phyloP scores from a whole-genome alignment of 495 filamentous ascomycete species.

The Paragyromitra xinjiangensis region DNA sequence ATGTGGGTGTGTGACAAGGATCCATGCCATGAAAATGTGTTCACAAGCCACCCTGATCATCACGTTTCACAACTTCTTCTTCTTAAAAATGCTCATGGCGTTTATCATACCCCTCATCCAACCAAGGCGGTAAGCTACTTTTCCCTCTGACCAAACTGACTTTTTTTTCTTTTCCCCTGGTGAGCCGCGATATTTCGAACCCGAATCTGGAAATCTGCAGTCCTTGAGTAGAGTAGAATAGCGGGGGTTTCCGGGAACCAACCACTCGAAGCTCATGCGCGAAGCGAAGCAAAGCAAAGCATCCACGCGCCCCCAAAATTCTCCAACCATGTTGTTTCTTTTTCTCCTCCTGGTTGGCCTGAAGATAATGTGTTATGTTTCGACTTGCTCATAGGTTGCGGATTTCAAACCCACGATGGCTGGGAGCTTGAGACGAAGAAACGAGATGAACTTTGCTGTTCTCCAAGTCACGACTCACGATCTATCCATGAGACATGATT shows the following conservation, averaged over 20 bases:
- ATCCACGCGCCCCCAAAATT: slow-evolving; percentile 42
- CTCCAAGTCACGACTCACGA: slow-evolving; percentile 42
- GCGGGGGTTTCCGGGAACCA: slow-evolving; percentile 41
- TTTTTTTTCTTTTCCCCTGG: slow-evolving; percentile 3
- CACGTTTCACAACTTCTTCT: slow-evolving; percentile 45
- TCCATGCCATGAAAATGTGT: slow-evolving; percentile 38
- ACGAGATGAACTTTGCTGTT: slow-evolving; percentile 26
- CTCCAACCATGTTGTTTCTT: slow-evolving; percentile 37
- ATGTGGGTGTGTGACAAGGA: slow-evolving; percentile 27
- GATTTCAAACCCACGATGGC: slow-evolving; percentile 24
- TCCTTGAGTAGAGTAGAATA: slow-evolving; percentile 21
- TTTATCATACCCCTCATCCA: slow-evolving; percentile 31
- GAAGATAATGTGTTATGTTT: slow-evolving; percentile 37
- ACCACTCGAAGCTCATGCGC: slow-evolving; percentile 31
- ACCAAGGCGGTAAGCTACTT: slow-evolving; percentile 28
- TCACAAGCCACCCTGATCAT: slow-evolving; percentile 48
- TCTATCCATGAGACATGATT: slow-evolving; percentile 48
- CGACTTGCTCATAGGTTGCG: slow-evolving; percentile 40
- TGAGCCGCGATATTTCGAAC: slow-evolving; percentile 34
- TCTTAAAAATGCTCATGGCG: slow-evolving; percentile 39
- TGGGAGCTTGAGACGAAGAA: slow-evolving; percentile 34
- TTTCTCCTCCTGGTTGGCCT: slow-evolving; percentile 28
- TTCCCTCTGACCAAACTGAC: neutral
- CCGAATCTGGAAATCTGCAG: slow-evolving; percentile 42
- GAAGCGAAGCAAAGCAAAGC: slow-evolving; percentile 39